Percentiles rank a stretch among this genome's conserved stretches.
phyloP scores from a whole-genome alignment of 2,329 filamentous ascomycete genomes.

The Apiospora hydei region DNA sequence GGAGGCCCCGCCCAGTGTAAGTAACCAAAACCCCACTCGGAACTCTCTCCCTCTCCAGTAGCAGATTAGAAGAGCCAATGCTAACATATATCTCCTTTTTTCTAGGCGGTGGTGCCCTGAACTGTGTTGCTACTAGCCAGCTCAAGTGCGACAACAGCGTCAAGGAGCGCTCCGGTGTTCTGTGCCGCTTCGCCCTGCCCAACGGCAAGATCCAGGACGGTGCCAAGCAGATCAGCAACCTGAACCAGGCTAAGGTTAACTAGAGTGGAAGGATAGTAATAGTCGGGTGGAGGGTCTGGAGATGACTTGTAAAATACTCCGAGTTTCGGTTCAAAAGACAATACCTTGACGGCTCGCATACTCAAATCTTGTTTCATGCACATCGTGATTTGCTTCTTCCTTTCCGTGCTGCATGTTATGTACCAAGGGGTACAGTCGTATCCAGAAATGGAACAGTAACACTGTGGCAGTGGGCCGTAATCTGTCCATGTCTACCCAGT shows the following conservation, averaged over 20 bases:
- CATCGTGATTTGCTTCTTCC: background rate
- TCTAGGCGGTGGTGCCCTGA: constrained; percentile 30
- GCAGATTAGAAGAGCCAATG: background rate
- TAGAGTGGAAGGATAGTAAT: constrained; percentile 23
- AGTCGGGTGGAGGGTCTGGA: background rate
- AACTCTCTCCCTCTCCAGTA: background rate
- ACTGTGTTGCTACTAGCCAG: constrained; percentile 29
- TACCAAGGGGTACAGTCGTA: no score
- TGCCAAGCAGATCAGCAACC: constrained; percentile 23
- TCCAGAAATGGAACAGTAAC: background rate
- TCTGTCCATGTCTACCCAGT: background rate
- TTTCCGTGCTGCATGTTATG: background rate
- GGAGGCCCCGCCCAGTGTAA: constrained; percentile 33
- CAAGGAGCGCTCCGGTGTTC: constrained; percentile 29
- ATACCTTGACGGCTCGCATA: constrained; percentile 11
- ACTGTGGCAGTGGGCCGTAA: background rate
- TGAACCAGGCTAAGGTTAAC: constrained; percentile 27
- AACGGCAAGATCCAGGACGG: constrained; percentile 27
- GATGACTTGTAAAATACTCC: constrained; percentile 14
- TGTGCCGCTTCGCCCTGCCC: constrained; percentile 27
- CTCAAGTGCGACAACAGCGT: constrained; percentile 27
- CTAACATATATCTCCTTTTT: background rate
- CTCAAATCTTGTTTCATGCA: background rate
- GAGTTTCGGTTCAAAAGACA: constrained; percentile 11
- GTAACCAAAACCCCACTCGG: constrained; percentile 28